Evolutionary conservation across 2,329 filamentous ascomycete genomes (phyloP).

Genomic region (Macrophomina tecta): DNA sequence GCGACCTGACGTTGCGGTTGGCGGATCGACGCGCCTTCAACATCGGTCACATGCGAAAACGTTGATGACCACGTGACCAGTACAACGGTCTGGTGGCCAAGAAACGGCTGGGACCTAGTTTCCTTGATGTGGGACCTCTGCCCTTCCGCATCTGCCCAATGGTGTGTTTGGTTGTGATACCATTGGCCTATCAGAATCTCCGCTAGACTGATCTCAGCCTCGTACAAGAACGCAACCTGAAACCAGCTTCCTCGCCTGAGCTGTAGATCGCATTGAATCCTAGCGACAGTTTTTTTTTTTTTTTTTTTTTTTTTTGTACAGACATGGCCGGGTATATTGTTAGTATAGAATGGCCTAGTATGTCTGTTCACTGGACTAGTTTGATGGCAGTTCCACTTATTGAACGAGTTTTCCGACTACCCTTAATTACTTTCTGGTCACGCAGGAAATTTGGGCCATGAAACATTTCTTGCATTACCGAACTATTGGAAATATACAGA

Average conservation of each 20-base stretch:
- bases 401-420: too few relatives aligned
- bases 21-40: background rate
- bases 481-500: constrained; percentile 19
- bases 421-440: background rate
- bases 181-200: background rate
- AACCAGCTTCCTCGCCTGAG: background rate
- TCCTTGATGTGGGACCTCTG: too few relatives aligned
- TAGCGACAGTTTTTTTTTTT: too few relatives aligned
- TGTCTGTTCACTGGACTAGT: too few relatives aligned
- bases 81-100: background rate
- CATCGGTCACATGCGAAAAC: constrained; percentile 2
- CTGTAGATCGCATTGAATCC: too few relatives aligned
- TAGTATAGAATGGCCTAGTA: too few relatives aligned
- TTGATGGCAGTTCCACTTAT: too few relatives aligned
- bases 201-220: background rate
- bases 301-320: too few relatives aligned
- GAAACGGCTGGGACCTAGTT: background rate
- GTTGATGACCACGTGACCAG: background rate
- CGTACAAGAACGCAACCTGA: background rate
- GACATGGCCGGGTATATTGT: too few relatives aligned
- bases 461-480: constrained; percentile 19
- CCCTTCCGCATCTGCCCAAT: background rate
- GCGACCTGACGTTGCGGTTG: constrained; percentile 9
- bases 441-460: background rate
- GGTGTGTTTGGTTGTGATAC: background rate